Conservation (phyloP, 2,329 filamentous ascomycete genomes). For the Aspergillus bombycis region DNA sequence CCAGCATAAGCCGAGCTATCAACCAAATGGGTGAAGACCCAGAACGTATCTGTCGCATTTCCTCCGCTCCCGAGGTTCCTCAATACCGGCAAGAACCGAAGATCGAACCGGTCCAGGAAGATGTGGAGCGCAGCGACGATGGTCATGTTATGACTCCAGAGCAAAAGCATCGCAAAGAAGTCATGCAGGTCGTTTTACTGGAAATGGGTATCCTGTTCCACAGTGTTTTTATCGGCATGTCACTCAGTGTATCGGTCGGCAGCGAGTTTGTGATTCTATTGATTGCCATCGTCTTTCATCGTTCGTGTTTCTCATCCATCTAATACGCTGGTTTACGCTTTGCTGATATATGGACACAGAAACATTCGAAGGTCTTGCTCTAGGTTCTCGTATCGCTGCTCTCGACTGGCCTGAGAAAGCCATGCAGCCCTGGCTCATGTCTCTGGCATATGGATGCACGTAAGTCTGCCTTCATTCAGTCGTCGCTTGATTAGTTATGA, state of each 20-base stretch:
- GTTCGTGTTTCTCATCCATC: conserved; percentile 24
- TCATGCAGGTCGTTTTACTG: conserved; percentile 73
- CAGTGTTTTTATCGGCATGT: conserved; percentile 57
- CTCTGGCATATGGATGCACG: conserved; percentile 69
- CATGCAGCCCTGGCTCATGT: conserved; percentile 67
- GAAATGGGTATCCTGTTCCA: conserved; percentile 81
- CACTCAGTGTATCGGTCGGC: conserved; percentile 38
- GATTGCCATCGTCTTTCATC: conserved; percentile 42
- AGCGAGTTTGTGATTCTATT: conserved; percentile 38
- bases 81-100: conserved; percentile 19
- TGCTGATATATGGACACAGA: conserved; percentile 21
- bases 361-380: conserved; percentile 40
- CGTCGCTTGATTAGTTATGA: background rate
- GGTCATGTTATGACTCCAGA: conserved; percentile 24
- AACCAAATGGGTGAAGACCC: conserved; percentile 29
- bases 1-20: conserved; percentile 34
- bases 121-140: conserved; percentile 24
- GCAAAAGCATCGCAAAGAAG: conserved; percentile 61
- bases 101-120: conserved; percentile 16
- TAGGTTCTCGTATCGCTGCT: conserved; percentile 37
- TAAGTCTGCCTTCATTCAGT: conserved; percentile 21
- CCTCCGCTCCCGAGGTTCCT: conserved; percentile 24
- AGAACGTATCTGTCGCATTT: conserved; percentile 27
- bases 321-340: background rate
- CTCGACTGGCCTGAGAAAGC: conserved; percentile 34